A percentile compares a stretch with the other conserved stretches of the same genome.
Evolutionary conservation across 2,329 filamentous ascomycete genomes (phyloP).

Genomic region (Paecilomyces formosus): DNA sequence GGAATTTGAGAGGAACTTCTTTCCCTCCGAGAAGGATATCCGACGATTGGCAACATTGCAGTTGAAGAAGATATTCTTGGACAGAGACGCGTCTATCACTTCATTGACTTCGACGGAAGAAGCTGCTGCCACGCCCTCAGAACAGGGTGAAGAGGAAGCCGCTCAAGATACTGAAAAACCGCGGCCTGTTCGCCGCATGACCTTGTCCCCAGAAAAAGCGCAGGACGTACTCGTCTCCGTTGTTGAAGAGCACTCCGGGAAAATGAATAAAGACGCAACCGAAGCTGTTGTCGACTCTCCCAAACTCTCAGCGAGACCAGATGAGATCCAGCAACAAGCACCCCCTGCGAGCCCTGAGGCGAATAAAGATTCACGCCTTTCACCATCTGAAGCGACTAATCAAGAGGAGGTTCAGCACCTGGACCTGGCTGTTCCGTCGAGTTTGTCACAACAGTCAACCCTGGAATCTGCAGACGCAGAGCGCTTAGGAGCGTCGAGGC

Average conservation of each 20-base stretch:
- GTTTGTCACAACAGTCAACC: slow-evolving; percentile 14
- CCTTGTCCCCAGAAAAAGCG: slow-evolving; percentile 54
- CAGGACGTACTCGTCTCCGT: slow-evolving; percentile 58
- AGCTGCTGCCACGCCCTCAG: slow-evolving; percentile 41
- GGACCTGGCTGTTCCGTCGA: slow-evolving; percentile 47
- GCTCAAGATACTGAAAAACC: slow-evolving; percentile 21
- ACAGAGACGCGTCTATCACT: slow-evolving; percentile 72
- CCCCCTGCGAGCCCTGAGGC: slow-evolving; percentile 9
- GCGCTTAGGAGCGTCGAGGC: slow-evolving; percentile 2
- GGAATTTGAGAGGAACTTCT: slow-evolving; percentile 86
- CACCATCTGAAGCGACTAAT: slow-evolving; percentile 21
- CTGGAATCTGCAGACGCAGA: slow-evolving; percentile 3
- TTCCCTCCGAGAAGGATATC: slow-evolving; percentile 93
- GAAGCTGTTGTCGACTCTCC: slow-evolving; percentile 8
- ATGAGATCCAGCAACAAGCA: slow-evolving; percentile 12
- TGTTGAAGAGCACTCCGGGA: slow-evolving; percentile 53
- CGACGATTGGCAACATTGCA: slow-evolving; percentile 85
- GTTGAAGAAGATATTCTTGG: slow-evolving; percentile 88
- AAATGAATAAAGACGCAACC: slow-evolving; percentile 18
- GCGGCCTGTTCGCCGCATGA: slow-evolving; percentile 31
- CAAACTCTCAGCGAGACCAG: slow-evolving; percentile 11
- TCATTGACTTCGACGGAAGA: slow-evolving; percentile 65
- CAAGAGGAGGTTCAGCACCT: slow-evolving; percentile 54
- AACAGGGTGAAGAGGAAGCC: slow-evolving; percentile 20
- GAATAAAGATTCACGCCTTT: slow-evolving; percentile 10